A percentile compares a stretch with the other conserved stretches of the same genome.
Conservation (phyloP, 306 rosid genomes). For the Sindora glabra region DNA sequence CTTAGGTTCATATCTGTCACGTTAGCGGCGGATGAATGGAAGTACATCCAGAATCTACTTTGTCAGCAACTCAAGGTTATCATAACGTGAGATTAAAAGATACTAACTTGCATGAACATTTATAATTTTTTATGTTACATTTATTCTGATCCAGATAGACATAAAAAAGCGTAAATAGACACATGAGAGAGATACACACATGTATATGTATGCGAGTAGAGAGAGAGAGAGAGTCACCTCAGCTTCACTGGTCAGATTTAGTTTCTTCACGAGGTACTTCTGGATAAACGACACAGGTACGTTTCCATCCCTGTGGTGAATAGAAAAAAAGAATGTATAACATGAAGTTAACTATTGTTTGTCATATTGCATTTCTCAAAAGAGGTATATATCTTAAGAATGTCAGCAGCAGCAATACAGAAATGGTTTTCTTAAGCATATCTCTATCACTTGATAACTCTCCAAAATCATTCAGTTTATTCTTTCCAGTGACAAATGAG, state of each 20-base stretch:
- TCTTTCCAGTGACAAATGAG: not conserved
- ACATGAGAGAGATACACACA: too few relatives aligned
- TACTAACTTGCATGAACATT: too few relatives aligned
- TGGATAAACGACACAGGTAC: constrained; percentile 53
- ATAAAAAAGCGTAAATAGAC: too few relatives aligned
- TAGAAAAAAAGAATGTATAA: not conserved
- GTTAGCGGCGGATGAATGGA: too few relatives aligned
- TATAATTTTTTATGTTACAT: too few relatives aligned
- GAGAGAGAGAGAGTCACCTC: constrained; percentile 39
- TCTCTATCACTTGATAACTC: not conserved
- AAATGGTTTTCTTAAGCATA: not conserved
- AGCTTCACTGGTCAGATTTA: constrained; percentile 50
- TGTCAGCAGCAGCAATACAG: not conserved
- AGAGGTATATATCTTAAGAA: not conserved
- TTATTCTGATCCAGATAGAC: too few relatives aligned
- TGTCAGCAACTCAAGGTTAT: not conserved
- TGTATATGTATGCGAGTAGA: too few relatives aligned
- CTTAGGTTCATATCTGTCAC: too few relatives aligned
- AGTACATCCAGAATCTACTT: too few relatives aligned
- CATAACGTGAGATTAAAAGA: not conserved
- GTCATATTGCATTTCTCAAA: too few relatives aligned
- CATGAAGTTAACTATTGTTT: too few relatives aligned
- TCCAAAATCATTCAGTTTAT: not conserved
- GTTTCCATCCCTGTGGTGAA: constrained; percentile 54
- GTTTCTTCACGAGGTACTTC: constrained; percentile 57